Percentiles rank a stretch among this genome's conserved stretches.
Evolutionary conservation across 345 rosid species (phyloP).

Genomic region (Microthlaspi erraticum): DNA sequence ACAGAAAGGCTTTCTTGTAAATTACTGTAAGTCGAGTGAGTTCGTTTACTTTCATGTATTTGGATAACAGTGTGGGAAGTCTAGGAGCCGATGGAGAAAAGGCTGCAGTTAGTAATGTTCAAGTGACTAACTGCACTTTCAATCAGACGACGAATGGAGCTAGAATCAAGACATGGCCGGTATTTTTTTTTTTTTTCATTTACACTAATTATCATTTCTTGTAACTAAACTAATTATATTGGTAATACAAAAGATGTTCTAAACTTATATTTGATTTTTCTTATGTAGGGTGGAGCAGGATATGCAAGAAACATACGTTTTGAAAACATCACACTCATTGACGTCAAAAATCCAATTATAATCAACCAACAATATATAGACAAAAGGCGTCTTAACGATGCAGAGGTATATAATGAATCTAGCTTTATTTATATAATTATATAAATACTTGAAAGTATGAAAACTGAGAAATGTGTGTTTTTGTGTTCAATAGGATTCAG

Average conservation of each 20-base stretch:
- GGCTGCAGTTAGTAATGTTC: slow-evolving; percentile 18
- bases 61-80: slow-evolving; percentile 29
- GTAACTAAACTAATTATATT: too few species aligned
- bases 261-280: not conserved
- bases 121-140: slow-evolving; percentile 24
- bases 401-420: too few species aligned
- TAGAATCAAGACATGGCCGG: slow-evolving; percentile 39
- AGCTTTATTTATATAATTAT: too few species aligned
- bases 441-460: too few species aligned
- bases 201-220: too few species aligned
- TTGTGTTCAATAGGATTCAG: slow-evolving; percentile 15
- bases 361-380: slow-evolving; percentile 26
- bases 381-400: not conserved
- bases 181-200: not conserved
- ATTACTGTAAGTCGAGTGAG: too few species aligned
- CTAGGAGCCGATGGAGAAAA: slow-evolving; percentile 18
- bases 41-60: too few species aligned
- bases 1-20: too few species aligned
- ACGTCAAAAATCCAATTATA: slow-evolving; percentile 28
- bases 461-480: not conserved
- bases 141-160: slow-evolving; percentile 33
- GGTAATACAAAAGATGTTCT: too few species aligned
- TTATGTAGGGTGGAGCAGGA: slow-evolving; percentile 31
- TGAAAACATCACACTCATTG: slow-evolving; percentile 25
- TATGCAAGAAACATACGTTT: slow-evolving; percentile 13